Conservation (phyloP, 164 flowering plant species). For the Macadamia tetraphylla region DNA sequence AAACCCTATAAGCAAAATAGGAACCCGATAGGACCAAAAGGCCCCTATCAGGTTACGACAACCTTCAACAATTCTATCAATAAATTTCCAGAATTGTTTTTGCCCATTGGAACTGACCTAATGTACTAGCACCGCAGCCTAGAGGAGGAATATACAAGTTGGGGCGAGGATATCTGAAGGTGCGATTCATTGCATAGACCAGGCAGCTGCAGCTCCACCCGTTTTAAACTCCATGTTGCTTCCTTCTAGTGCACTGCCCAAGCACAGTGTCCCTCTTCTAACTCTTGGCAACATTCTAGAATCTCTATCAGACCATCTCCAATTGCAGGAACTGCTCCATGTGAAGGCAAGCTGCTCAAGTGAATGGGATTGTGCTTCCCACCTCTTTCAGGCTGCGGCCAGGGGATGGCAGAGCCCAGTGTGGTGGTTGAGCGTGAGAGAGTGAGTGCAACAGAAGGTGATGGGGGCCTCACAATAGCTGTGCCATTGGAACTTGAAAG, state of each 20-base stretch:
- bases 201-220: slow-evolving; percentile 70
- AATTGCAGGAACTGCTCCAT: slow-evolving; percentile 19
- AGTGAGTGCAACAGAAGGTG: slow-evolving; percentile 78
- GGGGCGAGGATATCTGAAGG: too few relatives aligned
- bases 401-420: slow-evolving; percentile 39
- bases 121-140: too few relatives aligned
- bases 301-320: slow-evolving; percentile 44
- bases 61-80: slow-evolving; percentile 67
- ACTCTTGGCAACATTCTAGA: slow-evolving; percentile 68
- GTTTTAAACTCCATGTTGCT: slow-evolving; percentile 79
- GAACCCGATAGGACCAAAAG: too few relatives aligned
- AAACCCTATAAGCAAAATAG: too few relatives aligned
- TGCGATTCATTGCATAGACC: too few relatives aligned
- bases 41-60: slow-evolving; percentile 22
- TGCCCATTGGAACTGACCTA: slow-evolving; percentile 59
- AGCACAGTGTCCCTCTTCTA: slow-evolving; percentile 81
- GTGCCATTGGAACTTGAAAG: slow-evolving; percentile 45
- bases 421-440: slow-evolving; percentile 68
- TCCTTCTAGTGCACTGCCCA: slow-evolving; percentile 87
- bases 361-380: slow-evolving; percentile 25
- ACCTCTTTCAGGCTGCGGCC: slow-evolving; percentile 51
- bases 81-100: slow-evolving; percentile 36
- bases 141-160: too few relatives aligned
- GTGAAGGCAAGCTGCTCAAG: slow-evolving; percentile 28
- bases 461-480: slow-evolving; percentile 41